phyloP scores from a whole-genome alignment of 495 filamentous ascomycete species.

The Chaetomium tenue region DNA sequence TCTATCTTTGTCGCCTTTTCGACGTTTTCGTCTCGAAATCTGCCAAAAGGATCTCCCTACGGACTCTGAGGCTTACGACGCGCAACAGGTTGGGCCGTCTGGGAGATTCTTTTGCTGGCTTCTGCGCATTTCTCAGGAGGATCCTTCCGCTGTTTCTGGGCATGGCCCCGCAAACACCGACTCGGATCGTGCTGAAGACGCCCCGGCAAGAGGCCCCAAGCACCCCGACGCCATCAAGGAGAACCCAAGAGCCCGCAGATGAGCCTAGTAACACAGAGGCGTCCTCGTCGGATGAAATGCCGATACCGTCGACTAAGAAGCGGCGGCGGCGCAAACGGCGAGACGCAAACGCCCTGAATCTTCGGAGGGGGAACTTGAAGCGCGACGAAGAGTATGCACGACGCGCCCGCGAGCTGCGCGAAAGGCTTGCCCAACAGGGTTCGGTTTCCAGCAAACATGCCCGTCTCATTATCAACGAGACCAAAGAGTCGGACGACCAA shows the following conservation, averaged over 20 bases:
- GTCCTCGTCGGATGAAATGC: conserved; percentile 21
- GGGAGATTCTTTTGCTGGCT: conserved; percentile 13
- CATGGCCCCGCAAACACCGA: conserved; percentile 6
- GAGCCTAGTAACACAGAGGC: conserved; percentile 13
- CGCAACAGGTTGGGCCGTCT: conserved; percentile 10
- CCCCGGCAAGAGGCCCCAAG: not conserved
- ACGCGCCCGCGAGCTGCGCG: conserved; percentile 50
- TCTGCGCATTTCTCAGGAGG: conserved; percentile 23
- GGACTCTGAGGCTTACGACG: conserved; percentile 5
- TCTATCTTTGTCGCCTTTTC: conserved; percentile 28
- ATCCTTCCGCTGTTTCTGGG: conserved; percentile 21
- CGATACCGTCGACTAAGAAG: conserved; percentile 36
- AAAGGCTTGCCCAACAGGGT: conserved; percentile 40
- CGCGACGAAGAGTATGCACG: conserved; percentile 49
- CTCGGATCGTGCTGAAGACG: conserved; percentile 14
- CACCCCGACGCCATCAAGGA: not conserved
- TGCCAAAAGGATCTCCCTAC: conserved; percentile 1
- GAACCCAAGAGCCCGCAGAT: conserved; percentile 17
- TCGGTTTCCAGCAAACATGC: conserved; percentile 42
- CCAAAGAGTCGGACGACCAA: conserved; percentile 55
- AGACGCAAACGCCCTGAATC: conserved; percentile 45
- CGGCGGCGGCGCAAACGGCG: conserved; percentile 54
- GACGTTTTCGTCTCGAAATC: conserved; percentile 25
- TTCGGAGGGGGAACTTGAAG: conserved; percentile 47
- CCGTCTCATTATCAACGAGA: conserved; percentile 67